phyloP scores from a whole-genome alignment of 1,139 yeast species.

The Saccharomyces hybrid region DNA sequence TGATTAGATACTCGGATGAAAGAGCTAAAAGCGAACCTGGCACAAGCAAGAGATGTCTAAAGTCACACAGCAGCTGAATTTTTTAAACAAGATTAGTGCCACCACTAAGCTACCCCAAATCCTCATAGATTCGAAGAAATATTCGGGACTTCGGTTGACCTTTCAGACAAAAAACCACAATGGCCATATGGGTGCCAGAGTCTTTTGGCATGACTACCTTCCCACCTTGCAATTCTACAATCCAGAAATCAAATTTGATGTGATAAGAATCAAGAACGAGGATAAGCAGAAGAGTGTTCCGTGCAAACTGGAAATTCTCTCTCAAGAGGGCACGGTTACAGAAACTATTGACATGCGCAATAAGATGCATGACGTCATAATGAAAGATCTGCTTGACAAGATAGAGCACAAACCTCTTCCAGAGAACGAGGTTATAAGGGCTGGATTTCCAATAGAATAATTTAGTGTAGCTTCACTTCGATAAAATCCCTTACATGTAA shows the following conservation, averaged over 20 bases:
- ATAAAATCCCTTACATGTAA: too few relatives aligned
- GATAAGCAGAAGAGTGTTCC: conserved; percentile 28
- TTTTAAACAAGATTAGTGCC: conserved; percentile 24
- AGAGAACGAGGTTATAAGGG: conserved; percentile 17
- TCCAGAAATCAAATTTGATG: conserved; percentile 56
- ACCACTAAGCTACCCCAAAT: conserved; percentile 27
- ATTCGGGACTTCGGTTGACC: conserved; percentile 32
- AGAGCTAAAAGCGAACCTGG: background rate
- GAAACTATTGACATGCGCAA: conserved; percentile 27
- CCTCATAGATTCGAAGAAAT: conserved; percentile 19
- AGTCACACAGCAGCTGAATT: conserved; percentile 22
- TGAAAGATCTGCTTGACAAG: conserved; percentile 23
- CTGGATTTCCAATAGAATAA: background rate
- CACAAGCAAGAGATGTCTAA: conserved; percentile 15
- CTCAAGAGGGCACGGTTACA: conserved; percentile 21
- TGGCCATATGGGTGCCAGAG: conserved; percentile 48
- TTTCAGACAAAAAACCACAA: conserved; percentile 40
- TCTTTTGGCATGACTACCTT: conserved; percentile 65
- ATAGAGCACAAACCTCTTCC: conserved; percentile 23
- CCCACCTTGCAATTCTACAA: conserved; percentile 81
- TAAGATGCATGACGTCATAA: conserved; percentile 20
- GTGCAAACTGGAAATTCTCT: conserved; percentile 24
- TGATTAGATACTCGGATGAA: too few relatives aligned
- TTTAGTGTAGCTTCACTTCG: too few relatives aligned
- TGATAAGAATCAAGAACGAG: conserved; percentile 46